phyloP scores from a whole-genome alignment of 805 yeast genomes.

The Debaryomyces maramus region DNA sequence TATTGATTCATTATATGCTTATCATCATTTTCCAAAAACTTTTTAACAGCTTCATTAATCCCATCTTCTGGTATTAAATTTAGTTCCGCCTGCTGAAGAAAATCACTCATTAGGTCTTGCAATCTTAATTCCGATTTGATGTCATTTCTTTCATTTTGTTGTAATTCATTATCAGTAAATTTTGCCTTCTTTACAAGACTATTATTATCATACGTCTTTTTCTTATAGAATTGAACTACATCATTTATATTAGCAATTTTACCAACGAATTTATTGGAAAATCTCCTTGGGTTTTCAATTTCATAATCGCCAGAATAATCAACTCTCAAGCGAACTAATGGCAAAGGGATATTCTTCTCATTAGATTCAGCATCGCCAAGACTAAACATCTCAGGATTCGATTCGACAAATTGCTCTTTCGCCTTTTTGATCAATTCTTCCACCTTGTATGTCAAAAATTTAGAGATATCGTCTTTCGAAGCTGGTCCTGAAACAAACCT shows the following conservation, averaged over 20 bases:
- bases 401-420: slow-evolving; percentile 43
- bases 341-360: slow-evolving; percentile 57
- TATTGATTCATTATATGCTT: slow-evolving; percentile 66
- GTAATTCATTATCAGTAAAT: slow-evolving; percentile 14
- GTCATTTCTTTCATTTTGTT: slow-evolving; percentile 13
- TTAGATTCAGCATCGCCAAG: slow-evolving; percentile 3
- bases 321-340: slow-evolving; percentile 77
- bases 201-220: slow-evolving; percentile 28
- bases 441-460: slow-evolving; percentile 61
- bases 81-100: slow-evolving; percentile 61
- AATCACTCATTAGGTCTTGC: slow-evolving; percentile 61
- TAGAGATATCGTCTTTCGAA: slow-evolving; percentile 58
- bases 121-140: slow-evolving; percentile 44
- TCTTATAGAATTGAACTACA: slow-evolving; percentile 69
- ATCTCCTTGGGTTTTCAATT: slow-evolving; percentile 85
- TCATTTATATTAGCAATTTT: slow-evolving; percentile 89
- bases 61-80: slow-evolving; percentile 74
- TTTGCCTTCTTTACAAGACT: slow-evolving; percentile 20
- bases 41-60: slow-evolving; percentile 67
- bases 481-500: slow-evolving; percentile 61
- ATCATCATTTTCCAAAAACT: slow-evolving; percentile 81
- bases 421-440: slow-evolving; percentile 68
- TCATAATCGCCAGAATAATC: slow-evolving; percentile 91
- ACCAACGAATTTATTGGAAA: slow-evolving; percentile 88
- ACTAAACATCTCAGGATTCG: slow-evolving; percentile 31